These are phyloP conservation scores for Thoreauomyces humboldtii DNA, from an alignment of 192 early-diverging fungal species.

Conservation along the genomic window DNA sequence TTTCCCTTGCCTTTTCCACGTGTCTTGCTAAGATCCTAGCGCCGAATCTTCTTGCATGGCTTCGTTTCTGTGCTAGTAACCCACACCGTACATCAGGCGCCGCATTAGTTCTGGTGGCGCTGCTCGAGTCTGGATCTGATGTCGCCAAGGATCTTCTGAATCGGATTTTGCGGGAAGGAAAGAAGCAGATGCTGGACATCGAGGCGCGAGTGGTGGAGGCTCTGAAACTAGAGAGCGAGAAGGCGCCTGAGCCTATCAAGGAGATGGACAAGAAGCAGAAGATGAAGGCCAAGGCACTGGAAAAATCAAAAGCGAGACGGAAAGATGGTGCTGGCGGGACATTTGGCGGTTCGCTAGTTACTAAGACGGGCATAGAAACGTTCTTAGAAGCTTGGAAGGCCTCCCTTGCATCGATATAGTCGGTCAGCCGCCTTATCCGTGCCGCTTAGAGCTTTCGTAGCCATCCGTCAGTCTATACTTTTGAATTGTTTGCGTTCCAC, in stretches of 20 bases:
- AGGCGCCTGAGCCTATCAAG: not conserved
- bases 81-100: constrained; percentile 16
- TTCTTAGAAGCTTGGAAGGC: too few species aligned
- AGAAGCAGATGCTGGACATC: not conserved
- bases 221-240: not conserved
- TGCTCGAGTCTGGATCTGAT: constrained; percentile 22
- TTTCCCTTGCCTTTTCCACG: too few species aligned
- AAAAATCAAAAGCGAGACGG: too few species aligned
- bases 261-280: constrained; percentile 8
- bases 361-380: too few species aligned
- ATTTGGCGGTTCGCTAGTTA: too few species aligned
- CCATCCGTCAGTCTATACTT: too few species aligned
- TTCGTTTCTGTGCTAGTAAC: constrained; percentile 26
- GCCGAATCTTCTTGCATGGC: too few species aligned
- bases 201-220: constrained; percentile 2
- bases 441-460: too few species aligned
- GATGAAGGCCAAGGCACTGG: not conserved
- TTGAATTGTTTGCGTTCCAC: not conserved
- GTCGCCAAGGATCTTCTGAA: constrained; percentile 7
- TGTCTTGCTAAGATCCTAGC: too few species aligned
- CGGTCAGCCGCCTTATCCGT: too few species aligned
- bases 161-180: not conserved
- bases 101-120: constrained; percentile 33
- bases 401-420: too few species aligned
- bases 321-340: too few species aligned